Conservation (phyloP, 345 rosid species). For the Balakata baccata region DNA sequence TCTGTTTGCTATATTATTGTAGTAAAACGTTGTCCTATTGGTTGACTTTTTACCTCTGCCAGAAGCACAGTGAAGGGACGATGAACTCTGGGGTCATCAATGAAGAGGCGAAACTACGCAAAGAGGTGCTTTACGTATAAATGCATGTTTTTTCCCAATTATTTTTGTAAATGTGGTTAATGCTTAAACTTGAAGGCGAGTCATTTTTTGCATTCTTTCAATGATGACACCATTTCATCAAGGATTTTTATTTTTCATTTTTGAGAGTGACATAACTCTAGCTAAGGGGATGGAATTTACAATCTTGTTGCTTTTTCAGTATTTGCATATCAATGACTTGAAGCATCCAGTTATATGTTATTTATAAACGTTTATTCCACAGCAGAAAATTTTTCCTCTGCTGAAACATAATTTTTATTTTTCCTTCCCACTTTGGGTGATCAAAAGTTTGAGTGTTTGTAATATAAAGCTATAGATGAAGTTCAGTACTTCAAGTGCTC, state of each 20-base stretch:
- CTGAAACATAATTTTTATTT: background rate
- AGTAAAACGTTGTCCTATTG: constrained; percentile 16
- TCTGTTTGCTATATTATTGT: constrained; percentile 11
- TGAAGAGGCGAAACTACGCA: constrained; percentile 50
- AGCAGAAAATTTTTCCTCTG: background rate
- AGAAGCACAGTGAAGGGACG: constrained; percentile 44
- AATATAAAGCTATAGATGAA: background rate
- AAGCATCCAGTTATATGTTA: background rate
- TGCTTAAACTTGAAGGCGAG: background rate
- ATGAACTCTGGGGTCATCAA: constrained; percentile 29
- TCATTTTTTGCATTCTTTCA: constrained; percentile 3
- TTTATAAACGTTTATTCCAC: background rate
- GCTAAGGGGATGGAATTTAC: background rate
- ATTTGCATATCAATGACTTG: background rate
- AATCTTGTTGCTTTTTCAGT: no score
- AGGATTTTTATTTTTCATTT: background rate
- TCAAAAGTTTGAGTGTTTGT: background rate
- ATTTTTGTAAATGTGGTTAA: background rate
- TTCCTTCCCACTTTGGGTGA: background rate
- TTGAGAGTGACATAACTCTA: background rate
- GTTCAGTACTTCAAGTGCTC: no score
- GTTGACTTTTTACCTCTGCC: constrained; percentile 28
- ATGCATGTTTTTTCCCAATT: constrained; percentile 5
- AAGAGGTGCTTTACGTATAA: constrained; percentile 49
- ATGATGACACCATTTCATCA: background rate